Base-by-base conservation (phyloP, 2,329 filamentous ascomycete genomes). In the Beauveria scarabaeidicola region DNA sequence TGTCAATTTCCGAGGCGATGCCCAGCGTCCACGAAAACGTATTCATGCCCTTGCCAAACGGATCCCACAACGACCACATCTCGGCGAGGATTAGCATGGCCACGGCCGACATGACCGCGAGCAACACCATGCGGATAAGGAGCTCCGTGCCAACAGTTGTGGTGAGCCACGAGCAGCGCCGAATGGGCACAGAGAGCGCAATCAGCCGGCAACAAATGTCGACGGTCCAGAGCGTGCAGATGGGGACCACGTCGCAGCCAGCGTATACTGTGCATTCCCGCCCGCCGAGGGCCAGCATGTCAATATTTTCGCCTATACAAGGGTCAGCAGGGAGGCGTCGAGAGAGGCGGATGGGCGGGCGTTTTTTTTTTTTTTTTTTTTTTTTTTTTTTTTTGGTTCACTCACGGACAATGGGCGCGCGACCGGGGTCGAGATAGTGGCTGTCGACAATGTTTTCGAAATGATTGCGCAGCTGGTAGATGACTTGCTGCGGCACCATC, bases 1-100 rank as follows among this genome's bases (percentile, higher is more conserved):
- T 59, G 59, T 70, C 68, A 56, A 70, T 62, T 47, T 70, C 69
- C 11, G 40, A 64, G 2, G 68, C 69, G n/a, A 69, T 63, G 3
- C 66, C 66, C 19, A 69, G 58, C 1, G 66, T 67, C 65, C 66
- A 70, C 17, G 63, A 51, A 50, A 63, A 65, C 23, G 56, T 64
- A 38, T 70, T 69, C 9, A 66, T 52, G 1, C 63, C 63, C 13
- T 21, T 50, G 9, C 60, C 52, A 40, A 64, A 65, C 0, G 69
- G 68, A 55, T 69, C 64, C 68, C 68, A 69, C 55, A 69, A 61
- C 8, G 55, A 17, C 63, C 64, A 65, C 41, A 69, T 62, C 55
- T 69, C 67, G 2, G 61, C 32, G 9, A 69, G 54, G 1, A 68
- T 21, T 2, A 62, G 62, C 46, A 67, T 57, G 4, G 66, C 38